A percentile compares a stretch with the other conserved stretches of the same genome.
Evolutionary conservation across 495 filamentous ascomycete species (phyloP).

Genomic region (Pyrenula aspistea): DNA sequence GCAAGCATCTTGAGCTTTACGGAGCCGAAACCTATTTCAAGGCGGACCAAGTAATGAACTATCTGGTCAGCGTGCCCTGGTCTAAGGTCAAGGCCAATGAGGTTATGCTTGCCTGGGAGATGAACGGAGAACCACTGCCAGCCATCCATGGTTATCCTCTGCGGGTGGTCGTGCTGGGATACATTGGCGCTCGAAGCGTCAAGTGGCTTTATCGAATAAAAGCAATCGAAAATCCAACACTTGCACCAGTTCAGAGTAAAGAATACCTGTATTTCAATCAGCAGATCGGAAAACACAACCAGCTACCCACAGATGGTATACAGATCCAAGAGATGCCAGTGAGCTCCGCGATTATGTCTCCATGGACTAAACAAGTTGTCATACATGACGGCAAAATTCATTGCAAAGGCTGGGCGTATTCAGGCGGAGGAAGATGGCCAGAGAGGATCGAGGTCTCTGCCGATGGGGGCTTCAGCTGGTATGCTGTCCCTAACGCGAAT

Average conservation of each 20-base stretch:
- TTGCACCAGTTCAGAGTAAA: conserved; percentile 26
- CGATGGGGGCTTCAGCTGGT: conserved; percentile 30
- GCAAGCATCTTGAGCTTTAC: conserved; percentile 49
- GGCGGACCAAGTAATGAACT: conserved; percentile 47
- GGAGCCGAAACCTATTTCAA: conserved; percentile 62
- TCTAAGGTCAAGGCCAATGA: conserved; percentile 53
- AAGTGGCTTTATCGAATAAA: conserved; percentile 32
- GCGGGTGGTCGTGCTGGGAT: conserved; percentile 48
- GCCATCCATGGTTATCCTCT: conserved; percentile 54
- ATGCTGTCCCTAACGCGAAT: conserved; percentile 17
- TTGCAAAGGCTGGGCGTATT: conserved; percentile 33
- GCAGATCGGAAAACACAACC: conserved; percentile 22
- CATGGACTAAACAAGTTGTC: conserved; percentile 18
- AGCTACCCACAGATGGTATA: conserved; percentile 19
- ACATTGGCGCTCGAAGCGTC: conserved; percentile 35
- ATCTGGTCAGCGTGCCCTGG: conserved; percentile 50
- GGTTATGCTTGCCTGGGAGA: conserved; percentile 57
- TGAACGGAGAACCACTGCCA: conserved; percentile 56
- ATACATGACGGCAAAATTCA: conserved; percentile 21
- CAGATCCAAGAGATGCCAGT: conserved; percentile 40
- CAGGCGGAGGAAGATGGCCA: conserved; percentile 31
- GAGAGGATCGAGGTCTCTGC: conserved; percentile 31
- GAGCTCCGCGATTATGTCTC: conserved; percentile 31
- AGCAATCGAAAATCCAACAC: conserved; percentile 25
- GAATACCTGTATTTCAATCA: conserved; percentile 38